Evolutionary conservation across 208 protist genomes (phyloP), one percentile per base, ranked within the genome.

Genomic region (Spongospora subterranea): DNA sequence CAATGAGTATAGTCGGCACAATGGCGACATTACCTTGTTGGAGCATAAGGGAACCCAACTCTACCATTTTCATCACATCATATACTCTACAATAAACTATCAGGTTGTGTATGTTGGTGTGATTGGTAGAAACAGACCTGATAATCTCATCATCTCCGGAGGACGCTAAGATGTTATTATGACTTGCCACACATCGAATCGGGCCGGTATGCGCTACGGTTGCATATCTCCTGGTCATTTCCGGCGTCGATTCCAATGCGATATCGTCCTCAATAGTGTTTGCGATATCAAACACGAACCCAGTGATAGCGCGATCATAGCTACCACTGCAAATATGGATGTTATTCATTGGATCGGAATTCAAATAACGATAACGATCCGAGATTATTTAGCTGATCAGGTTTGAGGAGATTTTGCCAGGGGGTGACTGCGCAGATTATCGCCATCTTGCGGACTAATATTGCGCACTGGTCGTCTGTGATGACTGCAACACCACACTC

Each of bases 71-170:
- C 40, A n/a, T 20, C 6, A 82, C n/a, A n/a, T 82, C 71, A n/a
- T 82, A 82, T 43, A 82, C 6, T 43, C 71, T 82, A n/a, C 35
- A 40, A 6, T 82, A 6, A n/a, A 13, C 13, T 35, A 43, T 39
- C 71, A 82, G n/a, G 71, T 39, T 20, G 71, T 17, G 6, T 20
- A 35, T 45, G 6, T 43, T 35, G 71, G 6, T 35, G n/a, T 35
- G 17, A 39, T 82, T 82, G 6, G 17, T n/a, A n/a, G 35, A 43
- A 35, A 6, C n/a, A 20, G 35, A 82, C 71, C 71, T 6, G n/a
- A 82, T 82, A n/a, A 82, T 82, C 35, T 82, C 71, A 43, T 82
- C 71, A n/a, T 82, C 71, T 35, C 71, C 71, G 71, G 17, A 6
- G 6, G 71, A 82, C n/a, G 71, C 71, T 17, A 82, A 43, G n/a